These are phyloP conservation scores for Dendrothele bispora DNA, from an alignment of 768 basidiomycete species.

Conservation along the genomic window DNA sequence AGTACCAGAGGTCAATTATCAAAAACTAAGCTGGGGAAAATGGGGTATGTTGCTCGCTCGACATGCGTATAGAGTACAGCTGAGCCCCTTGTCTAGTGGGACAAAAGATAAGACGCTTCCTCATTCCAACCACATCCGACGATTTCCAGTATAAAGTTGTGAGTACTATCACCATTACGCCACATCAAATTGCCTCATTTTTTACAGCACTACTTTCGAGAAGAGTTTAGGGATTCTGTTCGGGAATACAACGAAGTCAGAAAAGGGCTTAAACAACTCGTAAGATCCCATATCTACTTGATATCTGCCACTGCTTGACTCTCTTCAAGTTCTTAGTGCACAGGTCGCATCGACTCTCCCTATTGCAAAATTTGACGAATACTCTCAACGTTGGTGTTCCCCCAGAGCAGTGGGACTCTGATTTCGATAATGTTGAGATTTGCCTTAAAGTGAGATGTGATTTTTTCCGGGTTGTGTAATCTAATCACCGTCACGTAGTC, in stretches of 20 bases:
- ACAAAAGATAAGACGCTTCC: too few species aligned
- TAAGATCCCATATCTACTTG: neutral
- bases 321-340: constrained; percentile 9
- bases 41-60: constrained; percentile 2
- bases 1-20: constrained; percentile 7
- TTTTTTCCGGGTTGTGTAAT: too few species aligned
- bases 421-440: constrained; percentile 10
- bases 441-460: too few species aligned
- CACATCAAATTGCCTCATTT: neutral
- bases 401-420: constrained; percentile 14
- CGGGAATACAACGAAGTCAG: constrained; percentile 8
- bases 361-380: constrained; percentile 4
- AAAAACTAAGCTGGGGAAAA: neutral
- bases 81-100: too few species aligned
- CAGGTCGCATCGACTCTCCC: constrained; percentile 10
- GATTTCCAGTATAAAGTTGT: too few species aligned
- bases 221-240: constrained; percentile 5
- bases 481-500: too few species aligned
- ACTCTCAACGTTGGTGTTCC: constrained; percentile 5
- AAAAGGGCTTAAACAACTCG: constrained; percentile 14
- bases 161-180: neutral
- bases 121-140: too few species aligned
- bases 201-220: constrained; percentile 11
- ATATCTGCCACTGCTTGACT: neutral
- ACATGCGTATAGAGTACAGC: neutral